Base-by-base conservation (phyloP, 1,284 basidiomycete species). In the Trametes hirsuta region DNA sequence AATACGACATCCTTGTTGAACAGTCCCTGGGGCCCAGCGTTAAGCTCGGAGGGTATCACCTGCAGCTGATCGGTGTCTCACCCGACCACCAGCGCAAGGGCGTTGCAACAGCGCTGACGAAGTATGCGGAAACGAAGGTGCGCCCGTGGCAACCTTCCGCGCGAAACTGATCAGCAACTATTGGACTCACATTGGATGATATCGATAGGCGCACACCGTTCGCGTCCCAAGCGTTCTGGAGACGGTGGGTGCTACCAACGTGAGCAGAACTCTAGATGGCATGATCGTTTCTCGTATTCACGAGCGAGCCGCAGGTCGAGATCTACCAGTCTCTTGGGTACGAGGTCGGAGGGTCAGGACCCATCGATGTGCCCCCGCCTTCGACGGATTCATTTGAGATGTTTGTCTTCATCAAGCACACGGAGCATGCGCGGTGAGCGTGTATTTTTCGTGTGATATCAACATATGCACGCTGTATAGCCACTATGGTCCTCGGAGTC, bases 11-110 rank as follows among this genome's bases (percentile, higher is more conserved):
- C 10, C 50, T 65, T 6, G 41, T 30, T 6, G 67, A 68, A 39
- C 35, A 42, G 9, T 44, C 46, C 25, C 55, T 64, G 3, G 63
- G 67, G 3, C 41, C 58, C 1, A 66, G 66, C 0, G 61, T 65
- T 4, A 70, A 70, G 51, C 58, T 64, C 6, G 64, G 55, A 8
- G 41, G 47, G n/a, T 68, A 66, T n/a, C 67, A 70, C 45, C 50
- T 66, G 21, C 68, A 70, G 45, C 36, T 66, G 21, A 59, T 70
- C 25, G 68, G 67, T 3, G 58, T 62, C 1, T n/a, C 45, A 8
- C 68, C 66, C 2, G 57, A 55, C 2, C 59, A 66, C 36, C 67
- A 66, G 47, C 39, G 40, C 30, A 64, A 62, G 34, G 68, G 68
- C 21, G 56, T 61, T 2, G 67, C 58, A 0, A 54, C 36, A 4